Percentiles rank a stretch among this genome's conserved stretches.
phyloP scores from a whole-genome alignment of 768 basidiomycete genomes.

The Podaxis sp. region DNA sequence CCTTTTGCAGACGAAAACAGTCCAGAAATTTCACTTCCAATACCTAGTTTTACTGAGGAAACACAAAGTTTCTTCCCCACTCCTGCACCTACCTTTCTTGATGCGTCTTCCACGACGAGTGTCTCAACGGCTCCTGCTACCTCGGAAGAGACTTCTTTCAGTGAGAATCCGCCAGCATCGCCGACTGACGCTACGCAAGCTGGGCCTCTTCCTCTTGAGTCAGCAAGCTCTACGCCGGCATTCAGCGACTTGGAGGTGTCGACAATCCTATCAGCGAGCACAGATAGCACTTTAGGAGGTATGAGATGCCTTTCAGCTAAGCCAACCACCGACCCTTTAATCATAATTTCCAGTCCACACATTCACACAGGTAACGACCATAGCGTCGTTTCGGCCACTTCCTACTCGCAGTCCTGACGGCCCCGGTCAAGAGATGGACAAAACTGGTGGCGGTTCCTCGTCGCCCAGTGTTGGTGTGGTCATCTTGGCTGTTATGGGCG shows the following conservation, averaged over 20 bases:
- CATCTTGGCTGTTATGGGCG: background rate
- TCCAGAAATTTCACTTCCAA: background rate
- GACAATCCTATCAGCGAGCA: background rate
- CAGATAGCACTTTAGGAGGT: conserved; percentile 3
- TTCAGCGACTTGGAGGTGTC: background rate
- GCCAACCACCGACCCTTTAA: background rate
- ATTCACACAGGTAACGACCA: conserved; percentile 1
- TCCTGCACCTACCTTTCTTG: background rate
- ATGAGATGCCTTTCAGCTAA: background rate
- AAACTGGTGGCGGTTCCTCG: background rate
- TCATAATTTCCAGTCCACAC: background rate
- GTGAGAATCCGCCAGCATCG: background rate
- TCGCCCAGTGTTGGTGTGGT: conserved; percentile 3
- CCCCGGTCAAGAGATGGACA: background rate
- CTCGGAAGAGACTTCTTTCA: background rate
- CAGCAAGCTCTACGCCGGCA: background rate
- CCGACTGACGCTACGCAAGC: background rate
- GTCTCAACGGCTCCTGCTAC: background rate
- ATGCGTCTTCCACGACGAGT: background rate
- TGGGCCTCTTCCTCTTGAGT: background rate
- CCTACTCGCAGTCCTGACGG: background rate
- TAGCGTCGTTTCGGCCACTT: background rate
- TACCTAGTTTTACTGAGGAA: background rate
- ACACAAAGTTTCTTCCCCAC: background rate
- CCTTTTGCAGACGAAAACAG: background rate